phyloP scores from a whole-genome alignment of 2,329 filamentous ascomycete genomes.

The Shiraia sp. region DNA sequence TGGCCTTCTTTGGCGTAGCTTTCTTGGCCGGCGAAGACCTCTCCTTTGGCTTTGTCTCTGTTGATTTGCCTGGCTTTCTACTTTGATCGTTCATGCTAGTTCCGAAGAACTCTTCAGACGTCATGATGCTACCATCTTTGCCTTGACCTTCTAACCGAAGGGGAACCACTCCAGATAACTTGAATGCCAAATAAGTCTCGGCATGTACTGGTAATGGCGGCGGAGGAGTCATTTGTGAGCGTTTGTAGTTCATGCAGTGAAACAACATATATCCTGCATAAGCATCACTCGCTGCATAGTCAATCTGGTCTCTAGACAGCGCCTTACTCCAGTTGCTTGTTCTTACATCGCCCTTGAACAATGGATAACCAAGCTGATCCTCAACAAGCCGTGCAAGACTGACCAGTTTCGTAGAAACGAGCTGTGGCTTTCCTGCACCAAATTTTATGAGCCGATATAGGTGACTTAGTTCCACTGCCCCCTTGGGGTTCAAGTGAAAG shows the following conservation, averaged over 20 bases:
- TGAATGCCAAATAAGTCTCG: conserved; percentile 27
- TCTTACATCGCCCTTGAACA: conserved; percentile 80
- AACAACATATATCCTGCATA: conserved; percentile 82
- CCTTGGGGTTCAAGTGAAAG: conserved; percentile 66
- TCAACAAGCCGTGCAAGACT: conserved; percentile 70
- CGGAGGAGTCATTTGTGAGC: conserved; percentile 51
- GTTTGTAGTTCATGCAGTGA: conserved; percentile 68
- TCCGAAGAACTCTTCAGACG: conserved; percentile 27
- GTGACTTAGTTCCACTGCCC: conserved; percentile 81
- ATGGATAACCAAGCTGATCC: conserved; percentile 70
- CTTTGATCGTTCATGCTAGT: conserved; percentile 9
- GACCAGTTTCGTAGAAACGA: conserved; percentile 55
- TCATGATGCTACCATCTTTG: conserved; percentile 22
- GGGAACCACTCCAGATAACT: conserved; percentile 14
- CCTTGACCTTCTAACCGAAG: conserved; percentile 24
- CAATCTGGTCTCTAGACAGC: conserved; percentile 67
- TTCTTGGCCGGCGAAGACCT: background rate
- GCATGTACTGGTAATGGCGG: conserved; percentile 31
- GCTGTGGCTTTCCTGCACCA: conserved; percentile 53
- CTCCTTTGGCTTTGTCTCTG: conserved; percentile 1
- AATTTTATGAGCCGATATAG: conserved; percentile 77
- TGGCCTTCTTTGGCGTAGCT: conserved; percentile 1
- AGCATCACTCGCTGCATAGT: conserved; percentile 80
- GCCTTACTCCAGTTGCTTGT: conserved; percentile 72
- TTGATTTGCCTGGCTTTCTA: background rate